Percentiles rank a stretch among this genome's conserved stretches.
Evolutionary conservation across 768 basidiomycete genomes (phyloP).

Genomic region (Tubosaeta brunneosetosa): DNA sequence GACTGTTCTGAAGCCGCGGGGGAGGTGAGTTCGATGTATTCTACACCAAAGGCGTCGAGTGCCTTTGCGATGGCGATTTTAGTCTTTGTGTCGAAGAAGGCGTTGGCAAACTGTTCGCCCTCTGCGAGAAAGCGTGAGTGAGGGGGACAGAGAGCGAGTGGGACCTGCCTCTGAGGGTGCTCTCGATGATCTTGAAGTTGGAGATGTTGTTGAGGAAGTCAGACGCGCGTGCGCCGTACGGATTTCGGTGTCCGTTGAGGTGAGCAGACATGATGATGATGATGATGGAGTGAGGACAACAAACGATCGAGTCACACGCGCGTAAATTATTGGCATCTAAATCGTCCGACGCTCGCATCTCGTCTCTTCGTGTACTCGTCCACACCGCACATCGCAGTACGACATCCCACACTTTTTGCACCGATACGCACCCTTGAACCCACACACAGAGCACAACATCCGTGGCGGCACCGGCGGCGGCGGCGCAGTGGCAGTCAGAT

Average conservation of each 20-base stretch:
- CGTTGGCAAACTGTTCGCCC: slow-evolving; percentile 99
- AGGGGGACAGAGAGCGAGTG: neutral
- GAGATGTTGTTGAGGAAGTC: slow-evolving; percentile 89
- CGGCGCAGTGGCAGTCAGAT: slow-evolving; percentile 64
- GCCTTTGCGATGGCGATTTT: slow-evolving; percentile 98
- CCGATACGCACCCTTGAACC: slow-evolving; percentile 76
- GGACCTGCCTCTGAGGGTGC: slow-evolving; percentile 81
- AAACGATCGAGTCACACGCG: neutral
- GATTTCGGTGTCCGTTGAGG: slow-evolving; percentile 43
- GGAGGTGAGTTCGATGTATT: slow-evolving; percentile 99
- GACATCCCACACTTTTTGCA: slow-evolving; percentile 74
- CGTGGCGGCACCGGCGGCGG: slow-evolving; percentile 62
- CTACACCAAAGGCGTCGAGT: slow-evolving; percentile 97
- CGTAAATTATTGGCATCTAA: slow-evolving; percentile 26
- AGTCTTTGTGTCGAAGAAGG: slow-evolving; percentile 99
- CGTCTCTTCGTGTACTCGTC: slow-evolving; percentile 71
- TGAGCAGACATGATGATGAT: slow-evolving; percentile 32
- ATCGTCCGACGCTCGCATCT: slow-evolving; percentile 72
- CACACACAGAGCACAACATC: slow-evolving; percentile 79
- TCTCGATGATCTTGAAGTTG: slow-evolving; percentile 96
- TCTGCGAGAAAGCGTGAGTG: slow-evolving; percentile 43
- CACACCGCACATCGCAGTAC: slow-evolving; percentile 72
- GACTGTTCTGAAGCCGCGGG: slow-evolving; percentile 98
- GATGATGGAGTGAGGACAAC: slow-evolving; percentile 9
- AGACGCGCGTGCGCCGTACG: slow-evolving; percentile 86